phyloP scores from a whole-genome alignment of 495 filamentous ascomycete genomes.

The Penicillium longicatenatum region DNA sequence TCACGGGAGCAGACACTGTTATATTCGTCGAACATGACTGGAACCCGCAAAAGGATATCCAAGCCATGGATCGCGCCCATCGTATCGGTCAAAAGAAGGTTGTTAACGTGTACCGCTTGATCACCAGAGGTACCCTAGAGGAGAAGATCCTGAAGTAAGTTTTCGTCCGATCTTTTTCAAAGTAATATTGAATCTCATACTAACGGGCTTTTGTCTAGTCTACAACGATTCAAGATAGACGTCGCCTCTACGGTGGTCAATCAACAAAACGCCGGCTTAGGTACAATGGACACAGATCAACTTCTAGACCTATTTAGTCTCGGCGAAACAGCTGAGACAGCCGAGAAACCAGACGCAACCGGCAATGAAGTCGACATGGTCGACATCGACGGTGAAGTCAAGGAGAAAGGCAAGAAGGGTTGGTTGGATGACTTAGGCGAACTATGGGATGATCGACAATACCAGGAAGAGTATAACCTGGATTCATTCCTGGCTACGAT shows the following conservation, averaged over 20 bases:
- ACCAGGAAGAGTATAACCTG: constrained; percentile 95
- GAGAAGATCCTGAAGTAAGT: constrained; percentile 94
- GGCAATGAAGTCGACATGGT: constrained; percentile 89
- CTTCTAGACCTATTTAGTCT: constrained; percentile 96
- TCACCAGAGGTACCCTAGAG: constrained; percentile 93
- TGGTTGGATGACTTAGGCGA: constrained; percentile 93
- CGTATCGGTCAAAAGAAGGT: constrained; percentile 99
- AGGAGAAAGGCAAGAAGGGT: constrained; percentile 95
- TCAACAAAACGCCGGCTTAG: constrained; percentile 94
- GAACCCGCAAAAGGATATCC: constrained; percentile 98
- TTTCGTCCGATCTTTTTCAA: neutral
- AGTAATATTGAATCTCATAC: constrained; percentile 2
- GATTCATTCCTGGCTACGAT: constrained; percentile 90
- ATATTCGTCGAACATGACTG: constrained; percentile 99
- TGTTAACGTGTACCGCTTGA: constrained; percentile 97
- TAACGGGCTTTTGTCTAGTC: constrained; percentile 51
- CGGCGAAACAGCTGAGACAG: constrained; percentile 71
- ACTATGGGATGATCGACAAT: constrained; percentile 93
- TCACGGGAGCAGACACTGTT: constrained; percentile 96
- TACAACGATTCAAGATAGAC: constrained; percentile 99
- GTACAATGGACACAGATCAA: constrained; percentile 97
- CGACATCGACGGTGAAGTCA: constrained; percentile 86
- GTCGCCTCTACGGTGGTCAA: constrained; percentile 98
- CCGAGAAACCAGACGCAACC: constrained; percentile 58
- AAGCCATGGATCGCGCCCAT: constrained; percentile 98